Base-by-base conservation (phyloP, 1,139 yeast species). In the Wickerhamomyces sp. region DNA sequence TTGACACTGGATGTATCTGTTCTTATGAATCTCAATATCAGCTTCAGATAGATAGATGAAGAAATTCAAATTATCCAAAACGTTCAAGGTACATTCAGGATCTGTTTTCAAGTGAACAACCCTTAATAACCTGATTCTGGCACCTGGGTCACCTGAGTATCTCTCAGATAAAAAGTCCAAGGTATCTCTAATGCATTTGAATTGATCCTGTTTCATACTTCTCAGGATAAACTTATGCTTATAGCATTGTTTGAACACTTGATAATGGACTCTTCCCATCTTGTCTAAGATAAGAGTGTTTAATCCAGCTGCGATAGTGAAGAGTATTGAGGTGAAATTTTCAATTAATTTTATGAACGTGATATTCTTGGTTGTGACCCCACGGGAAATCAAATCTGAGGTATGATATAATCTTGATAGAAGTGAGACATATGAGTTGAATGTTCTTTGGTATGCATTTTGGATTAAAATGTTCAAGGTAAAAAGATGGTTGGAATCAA, bases 181-280 rank as follows among this genome's bases (percentile, higher is more conserved):
- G 1, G 59, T 56, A 27, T 57, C 60, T 15, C 46, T 47, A 9
- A 58, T 45, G 15, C 59, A 54, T 43, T 52, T 58, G 41, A 47
- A 56, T 0, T 59, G 60, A 23, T 56, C 59, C 26, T 50, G 55
- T 9, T 48, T 40, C 9, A 58, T 34, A 29, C 54, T 50, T 40
- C 60, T 50, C 6, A 58, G 39, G 34, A 41, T 48, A 39, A 55
- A 54, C 42, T 57, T 58, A 34, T 49, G 45, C 43, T 43, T 53
- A 15, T 56, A 39, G 2, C 61, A 50, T 1, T 53, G 36, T 43
- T 58, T 58, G 44, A 58, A 56, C 1, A 54, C 55, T 36, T 52
- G 54, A 32, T 58, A 57, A 33, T 57, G 50, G 4, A 36, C 39
- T 1, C 46, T 42, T 0, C 58, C 60, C 40, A 58, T 39, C n/a